phyloP scores from a whole-genome alignment of 179 eudicot genomes.

The Monotropa hypopitys region DNA sequence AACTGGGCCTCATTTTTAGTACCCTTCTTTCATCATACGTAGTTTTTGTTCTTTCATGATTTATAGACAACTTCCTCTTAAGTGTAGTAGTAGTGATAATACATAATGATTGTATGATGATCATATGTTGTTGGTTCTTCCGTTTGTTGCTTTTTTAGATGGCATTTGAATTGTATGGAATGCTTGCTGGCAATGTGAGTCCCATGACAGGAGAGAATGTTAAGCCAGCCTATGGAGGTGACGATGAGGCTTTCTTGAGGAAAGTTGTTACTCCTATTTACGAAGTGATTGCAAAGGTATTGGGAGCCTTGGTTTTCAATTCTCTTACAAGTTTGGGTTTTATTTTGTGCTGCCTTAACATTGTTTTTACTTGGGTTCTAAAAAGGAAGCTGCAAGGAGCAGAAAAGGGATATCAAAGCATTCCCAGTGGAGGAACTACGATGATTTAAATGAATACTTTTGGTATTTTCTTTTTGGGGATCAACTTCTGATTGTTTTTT shows the following conservation, averaged over 20 bases:
- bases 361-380: not conserved
- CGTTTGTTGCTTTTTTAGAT: conserved; percentile 29
- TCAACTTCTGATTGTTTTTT: not conserved
- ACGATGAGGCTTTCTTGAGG: conserved; percentile 67
- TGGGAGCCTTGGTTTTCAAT: not conserved
- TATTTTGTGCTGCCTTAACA: not conserved
- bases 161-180: conserved; percentile 93
- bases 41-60: not conserved
- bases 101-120: not conserved
- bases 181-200: conserved; percentile 95
- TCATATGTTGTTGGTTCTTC: not conserved
- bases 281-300: conserved; percentile 62
- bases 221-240: conserved; percentile 88
- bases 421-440: conserved; percentile 92
- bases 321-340: not conserved
- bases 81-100: not conserved
- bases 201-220: conserved; percentile 90
- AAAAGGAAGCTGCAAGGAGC: conserved; percentile 78
- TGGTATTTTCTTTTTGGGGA: conserved; percentile 32
- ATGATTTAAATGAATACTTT: conserved; percentile 83
- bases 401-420: conserved; percentile 66
- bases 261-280: conserved; percentile 81
- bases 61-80: not conserved
- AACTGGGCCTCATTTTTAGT: not conserved
- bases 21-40: not conserved